Percentiles rank a stretch among this genome's conserved stretches.
Evolutionary conservation across 495 filamentous ascomycete genomes (phyloP).

Genomic region (Staphylotrichum longicolle): DNA sequence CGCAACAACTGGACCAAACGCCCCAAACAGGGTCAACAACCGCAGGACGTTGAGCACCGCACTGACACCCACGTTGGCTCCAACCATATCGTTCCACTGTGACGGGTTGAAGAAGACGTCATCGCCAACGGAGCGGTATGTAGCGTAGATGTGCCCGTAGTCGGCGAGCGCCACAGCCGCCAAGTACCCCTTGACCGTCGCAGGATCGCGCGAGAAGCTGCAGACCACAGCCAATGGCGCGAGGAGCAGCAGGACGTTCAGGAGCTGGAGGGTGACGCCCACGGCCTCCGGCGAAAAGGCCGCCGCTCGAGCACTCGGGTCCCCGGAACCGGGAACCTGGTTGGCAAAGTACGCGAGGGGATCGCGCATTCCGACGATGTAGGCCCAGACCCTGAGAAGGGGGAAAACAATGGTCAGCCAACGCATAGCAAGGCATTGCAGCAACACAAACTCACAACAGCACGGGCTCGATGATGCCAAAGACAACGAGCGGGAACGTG

Average conservation of each 20-base stretch:
- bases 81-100: constrained; percentile 57
- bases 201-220: constrained; percentile 51
- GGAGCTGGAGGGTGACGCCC: constrained; percentile 56
- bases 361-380: constrained; percentile 43
- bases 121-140: constrained; percentile 51
- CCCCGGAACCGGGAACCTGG: constrained; percentile 41
- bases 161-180: constrained; percentile 57
- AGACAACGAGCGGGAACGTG: constrained; percentile 37
- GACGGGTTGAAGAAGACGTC: constrained; percentile 45
- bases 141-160: constrained; percentile 61
- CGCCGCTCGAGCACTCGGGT: constrained; percentile 16
- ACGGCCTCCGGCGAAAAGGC: constrained; percentile 45
- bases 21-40: constrained; percentile 48
- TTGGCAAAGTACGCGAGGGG: constrained; percentile 49
- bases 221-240: constrained; percentile 51
- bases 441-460: constrained; percentile 45
- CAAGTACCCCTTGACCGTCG: constrained; percentile 54
- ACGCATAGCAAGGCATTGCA: background rate
- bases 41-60: constrained; percentile 51
- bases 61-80: constrained; percentile 59
- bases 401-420: background rate
- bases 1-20: constrained; percentile 42
- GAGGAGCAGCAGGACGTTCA: constrained; percentile 57
- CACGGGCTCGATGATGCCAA: constrained; percentile 57
- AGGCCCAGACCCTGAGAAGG: constrained; percentile 41